Base-by-base conservation (phyloP, 2,329 filamentous ascomycete genomes). In the Scytalidium lignicola region DNA sequence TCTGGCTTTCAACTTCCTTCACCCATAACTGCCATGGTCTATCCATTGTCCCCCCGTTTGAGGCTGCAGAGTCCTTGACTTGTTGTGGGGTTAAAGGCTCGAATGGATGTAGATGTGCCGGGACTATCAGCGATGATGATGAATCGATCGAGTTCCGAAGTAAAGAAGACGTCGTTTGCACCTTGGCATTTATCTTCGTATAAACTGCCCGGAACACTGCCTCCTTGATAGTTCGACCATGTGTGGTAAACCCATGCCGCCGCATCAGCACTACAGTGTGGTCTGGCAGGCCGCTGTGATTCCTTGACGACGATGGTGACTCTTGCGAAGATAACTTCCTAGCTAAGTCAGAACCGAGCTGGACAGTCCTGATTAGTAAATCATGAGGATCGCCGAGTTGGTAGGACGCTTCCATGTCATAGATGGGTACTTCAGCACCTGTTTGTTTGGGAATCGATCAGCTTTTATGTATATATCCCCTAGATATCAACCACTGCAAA, bases 161-260 rank as follows among this genome's bases (percentile, higher is more conserved):
- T 3, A 55, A 57, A 49, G 72, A 52, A 3, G 71, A 68, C 23
- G 64, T 62, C 1, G 67, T 66, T 56, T 74, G 71, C 3, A 72
- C 62, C 6, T 56, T 56, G 1, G 73, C 72, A 51, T 74, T 74
- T 50, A 65, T 61, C 49, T 66, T 60, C 0, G 73, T 74, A 50
- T 75, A 75, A 1, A 75, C 56, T 1, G 70, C 67, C 18, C 67
- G 59, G 48, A 68, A 67, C 6, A 75, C 70, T 1, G 63, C 69
- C 45, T 66, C 61, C 52, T 71, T 61, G 37, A 75, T 67, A 48
- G 57, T 63, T 0, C 53, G 51, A 1, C 64, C 71, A 7, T 66
- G 50, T 2, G 66, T 61, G 1, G 72, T 72, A 54, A 70, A 73
- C 2, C 73, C 73, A 51, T 76, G 72, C 2, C 69, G 65, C 2